Conservation (phyloP, 306 rosid species). For the Prunus persica region DNA sequence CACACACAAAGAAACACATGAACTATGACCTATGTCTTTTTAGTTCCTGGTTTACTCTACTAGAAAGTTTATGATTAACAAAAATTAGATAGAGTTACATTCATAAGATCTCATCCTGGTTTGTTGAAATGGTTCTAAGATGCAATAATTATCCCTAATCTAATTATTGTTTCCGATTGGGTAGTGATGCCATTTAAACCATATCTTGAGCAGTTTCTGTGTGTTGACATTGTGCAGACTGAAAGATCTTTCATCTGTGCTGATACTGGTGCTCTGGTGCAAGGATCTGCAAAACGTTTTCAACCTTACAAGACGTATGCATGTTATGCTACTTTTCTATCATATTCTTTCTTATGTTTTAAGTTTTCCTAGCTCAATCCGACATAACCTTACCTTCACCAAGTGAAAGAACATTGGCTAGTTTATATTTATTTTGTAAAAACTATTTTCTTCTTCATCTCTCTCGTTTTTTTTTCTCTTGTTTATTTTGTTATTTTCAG, state of each 20-base stretch:
- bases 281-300: constrained; percentile 46
- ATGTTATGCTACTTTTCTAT: constrained; percentile 15
- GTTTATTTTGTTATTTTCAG: neutral
- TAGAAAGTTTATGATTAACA: neutral
- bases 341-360: constrained; percentile 6
- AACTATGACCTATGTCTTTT: neutral
- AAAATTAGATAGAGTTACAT: neutral
- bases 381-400: neutral
- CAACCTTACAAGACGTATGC: constrained; percentile 79
- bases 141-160: neutral
- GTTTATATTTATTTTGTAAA: neutral
- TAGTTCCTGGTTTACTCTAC: neutral
- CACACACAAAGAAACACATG: neutral
- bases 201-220: constrained; percentile 14
- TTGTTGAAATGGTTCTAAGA: neutral
- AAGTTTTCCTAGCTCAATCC: neutral
- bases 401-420: neutral
- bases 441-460: neutral
- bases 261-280: constrained; percentile 88
- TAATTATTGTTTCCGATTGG: neutral
- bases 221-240: constrained; percentile 51
- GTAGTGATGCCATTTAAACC: neutral
- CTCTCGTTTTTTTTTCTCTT: neutral
- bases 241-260: constrained; percentile 80
- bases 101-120: neutral